Evolutionary conservation across 1,284 basidiomycete genomes (phyloP).

Genomic region (Afroboletus lepidellus): DNA sequence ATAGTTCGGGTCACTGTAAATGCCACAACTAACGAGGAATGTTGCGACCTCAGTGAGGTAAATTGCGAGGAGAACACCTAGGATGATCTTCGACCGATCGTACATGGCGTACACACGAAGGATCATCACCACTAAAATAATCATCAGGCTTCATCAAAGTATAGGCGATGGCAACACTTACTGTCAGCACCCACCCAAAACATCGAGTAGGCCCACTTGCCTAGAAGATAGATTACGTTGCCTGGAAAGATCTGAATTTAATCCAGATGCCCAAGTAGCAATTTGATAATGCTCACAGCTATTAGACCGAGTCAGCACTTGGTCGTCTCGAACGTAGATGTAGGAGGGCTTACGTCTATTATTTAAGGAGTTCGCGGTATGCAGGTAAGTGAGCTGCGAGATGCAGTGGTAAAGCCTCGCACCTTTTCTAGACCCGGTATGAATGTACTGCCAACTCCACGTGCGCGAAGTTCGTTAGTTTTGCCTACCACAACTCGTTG

Average conservation of each 20-base stretch:
- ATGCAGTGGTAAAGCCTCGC: neutral
- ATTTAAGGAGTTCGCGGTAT: neutral
- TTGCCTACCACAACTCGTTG: too few species aligned
- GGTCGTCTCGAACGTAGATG: neutral
- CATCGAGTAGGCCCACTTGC: neutral
- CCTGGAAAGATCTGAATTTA: neutral
- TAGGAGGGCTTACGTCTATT: neutral
- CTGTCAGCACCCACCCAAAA: conserved; percentile 3
- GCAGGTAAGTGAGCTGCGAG: neutral
- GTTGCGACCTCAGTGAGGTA: neutral
- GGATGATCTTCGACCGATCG: neutral
- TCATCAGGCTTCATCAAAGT: neutral
- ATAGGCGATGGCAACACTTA: neutral
- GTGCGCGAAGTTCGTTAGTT: neutral
- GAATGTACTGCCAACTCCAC: conserved; percentile 1
- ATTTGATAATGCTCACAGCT: conserved; percentile 4
- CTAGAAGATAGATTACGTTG: neutral
- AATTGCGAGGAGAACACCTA: neutral
- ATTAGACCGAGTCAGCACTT: neutral
- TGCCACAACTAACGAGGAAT: neutral
- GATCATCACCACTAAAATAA: conserved; percentile 5
- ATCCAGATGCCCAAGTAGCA: neutral
- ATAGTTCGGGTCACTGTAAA: neutral
- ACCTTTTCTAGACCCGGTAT: neutral
- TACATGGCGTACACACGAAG: conserved; percentile 6